Percentiles rank a stretch among this genome's conserved stretches.
Evolutionary conservation across 192 early-diverging fungal genomes (phyloP).

Genomic region (Linnemannia elongata): DNA sequence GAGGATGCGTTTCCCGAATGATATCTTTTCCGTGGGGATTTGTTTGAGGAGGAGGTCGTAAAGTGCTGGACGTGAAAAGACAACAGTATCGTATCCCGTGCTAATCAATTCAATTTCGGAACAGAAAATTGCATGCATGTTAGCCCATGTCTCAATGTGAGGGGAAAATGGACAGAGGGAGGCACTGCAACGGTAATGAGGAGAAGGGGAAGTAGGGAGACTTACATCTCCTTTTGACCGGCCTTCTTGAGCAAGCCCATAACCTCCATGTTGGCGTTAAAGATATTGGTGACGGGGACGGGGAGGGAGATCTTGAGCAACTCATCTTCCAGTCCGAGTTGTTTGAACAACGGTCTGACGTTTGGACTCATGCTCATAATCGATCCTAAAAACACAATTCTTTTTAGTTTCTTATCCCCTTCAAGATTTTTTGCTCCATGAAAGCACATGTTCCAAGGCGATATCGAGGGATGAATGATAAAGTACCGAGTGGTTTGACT

Average conservation of each 20-base stretch:
- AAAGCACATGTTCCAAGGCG: too few species aligned
- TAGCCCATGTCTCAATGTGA: not conserved
- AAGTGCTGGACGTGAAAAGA: slow-evolving; percentile 26
- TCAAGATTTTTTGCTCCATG: not conserved
- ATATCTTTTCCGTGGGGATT: slow-evolving; percentile 22
- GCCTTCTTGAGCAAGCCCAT: slow-evolving; percentile 4
- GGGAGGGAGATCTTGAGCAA: slow-evolving; percentile 11
- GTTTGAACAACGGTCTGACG: slow-evolving; percentile 28
- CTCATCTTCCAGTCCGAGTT: slow-evolving; percentile 26
- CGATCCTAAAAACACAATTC: not conserved
- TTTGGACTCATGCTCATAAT: slow-evolving; percentile 29
- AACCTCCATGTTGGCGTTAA: not conserved
- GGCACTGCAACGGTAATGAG: not conserved
- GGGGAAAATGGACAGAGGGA: not conserved
- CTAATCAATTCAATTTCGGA: not conserved
- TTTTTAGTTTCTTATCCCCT: not conserved
- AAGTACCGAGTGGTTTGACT: slow-evolving; percentile 2
- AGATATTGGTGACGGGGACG: not conserved
- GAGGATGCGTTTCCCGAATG: slow-evolving; percentile 13
- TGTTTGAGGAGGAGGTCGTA: slow-evolving; percentile 25
- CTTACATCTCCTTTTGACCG: slow-evolving; percentile 17
- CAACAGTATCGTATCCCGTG: slow-evolving; percentile 13
- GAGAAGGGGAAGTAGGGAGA: not conserved
- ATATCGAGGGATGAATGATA: too few species aligned
- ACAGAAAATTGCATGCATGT: not conserved